Evolutionary conservation across 495 filamentous ascomycete species (phyloP).

Genomic region (Opeltia flavorubescens): DNA sequence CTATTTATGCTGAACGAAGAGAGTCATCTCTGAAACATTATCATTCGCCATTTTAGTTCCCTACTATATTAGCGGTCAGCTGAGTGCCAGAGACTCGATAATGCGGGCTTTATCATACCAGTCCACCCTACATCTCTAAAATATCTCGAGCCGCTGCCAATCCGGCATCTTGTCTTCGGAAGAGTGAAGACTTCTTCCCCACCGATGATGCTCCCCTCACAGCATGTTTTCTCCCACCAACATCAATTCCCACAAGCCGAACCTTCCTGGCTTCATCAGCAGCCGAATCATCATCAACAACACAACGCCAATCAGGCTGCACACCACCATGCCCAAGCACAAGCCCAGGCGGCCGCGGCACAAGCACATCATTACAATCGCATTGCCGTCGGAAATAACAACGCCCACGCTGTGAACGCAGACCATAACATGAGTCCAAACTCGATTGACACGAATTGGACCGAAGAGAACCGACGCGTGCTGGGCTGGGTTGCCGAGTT

Average conservation of each 20-base stretch:
- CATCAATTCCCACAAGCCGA: conserved; percentile 70
- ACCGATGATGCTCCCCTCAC: conserved; percentile 14
- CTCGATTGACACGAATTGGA: conserved; percentile 43
- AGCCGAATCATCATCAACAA: conserved; percentile 44
- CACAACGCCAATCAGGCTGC: conserved; percentile 45
- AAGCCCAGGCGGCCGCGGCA: conserved; percentile 46
- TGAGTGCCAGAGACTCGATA: neutral
- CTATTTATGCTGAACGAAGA: neutral
- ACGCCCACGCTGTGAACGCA: conserved; percentile 30
- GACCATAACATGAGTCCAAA: conserved; percentile 40
- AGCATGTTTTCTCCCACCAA: conserved; percentile 62
- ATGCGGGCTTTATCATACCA: neutral
- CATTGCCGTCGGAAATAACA: conserved; percentile 37
- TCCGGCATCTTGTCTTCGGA: no score
- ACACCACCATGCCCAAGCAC: conserved; percentile 48
- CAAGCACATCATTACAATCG: conserved; percentile 70
- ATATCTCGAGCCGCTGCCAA: neutral
- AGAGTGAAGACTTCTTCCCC: no score
- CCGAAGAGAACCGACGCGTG: conserved; percentile 85
- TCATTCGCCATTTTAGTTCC: neutral
- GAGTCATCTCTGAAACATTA: neutral
- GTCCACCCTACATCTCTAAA: neutral
- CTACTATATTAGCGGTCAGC: no score
- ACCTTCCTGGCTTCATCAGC: conserved; percentile 61
- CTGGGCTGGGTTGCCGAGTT: conserved; percentile 88